Evolutionary conservation across 176 grass and related monocot genomes (phyloP).

Genomic region (Lolium perenne): DNA sequence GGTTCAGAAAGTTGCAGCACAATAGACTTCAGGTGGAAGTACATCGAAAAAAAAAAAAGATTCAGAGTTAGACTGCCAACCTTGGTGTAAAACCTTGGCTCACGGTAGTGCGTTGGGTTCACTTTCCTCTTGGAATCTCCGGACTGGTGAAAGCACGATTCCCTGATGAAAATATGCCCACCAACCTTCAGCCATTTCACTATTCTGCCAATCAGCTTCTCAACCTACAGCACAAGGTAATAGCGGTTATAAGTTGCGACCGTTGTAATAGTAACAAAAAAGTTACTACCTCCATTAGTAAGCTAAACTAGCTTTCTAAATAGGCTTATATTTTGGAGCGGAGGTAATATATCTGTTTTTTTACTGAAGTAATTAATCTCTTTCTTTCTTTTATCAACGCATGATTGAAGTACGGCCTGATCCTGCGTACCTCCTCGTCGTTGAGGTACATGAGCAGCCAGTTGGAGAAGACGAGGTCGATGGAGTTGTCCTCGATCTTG

Average conservation of each 20-base stretch:
- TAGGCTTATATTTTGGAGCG: too few relatives aligned
- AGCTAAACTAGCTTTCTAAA: too few relatives aligned
- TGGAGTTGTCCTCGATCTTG: slow-evolving; percentile 70
- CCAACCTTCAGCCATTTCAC: slow-evolving; percentile 85
- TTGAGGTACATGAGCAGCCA: slow-evolving; percentile 97
- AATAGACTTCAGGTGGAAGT: neutral
- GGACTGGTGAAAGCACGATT: slow-evolving; percentile 97
- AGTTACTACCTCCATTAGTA: too few relatives aligned
- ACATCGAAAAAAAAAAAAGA: neutral
- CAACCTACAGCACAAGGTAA: slow-evolving; percentile 54
- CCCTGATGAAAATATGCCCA: slow-evolving; percentile 94
- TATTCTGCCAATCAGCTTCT: slow-evolving; percentile 72
- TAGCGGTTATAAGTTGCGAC: neutral
- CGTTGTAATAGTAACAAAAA: neutral
- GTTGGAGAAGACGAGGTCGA: slow-evolving; percentile 98
- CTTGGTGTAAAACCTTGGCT: slow-evolving; percentile 97
- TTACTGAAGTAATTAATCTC: neutral
- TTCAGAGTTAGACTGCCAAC: slow-evolving; percentile 39
- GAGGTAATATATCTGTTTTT: neutral
- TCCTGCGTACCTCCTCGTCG: slow-evolving; percentile 86
- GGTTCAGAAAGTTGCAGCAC: neutral
- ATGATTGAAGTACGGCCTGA: neutral
- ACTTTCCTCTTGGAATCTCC: slow-evolving; percentile 97
- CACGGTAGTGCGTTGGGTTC: slow-evolving; percentile 93
- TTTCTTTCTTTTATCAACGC: too few relatives aligned